Evolutionary conservation across 129 eudicot species (phyloP), one percentile per base, ranked within the genome.

Genomic region (Heracleum sosnowskyi): DNA sequence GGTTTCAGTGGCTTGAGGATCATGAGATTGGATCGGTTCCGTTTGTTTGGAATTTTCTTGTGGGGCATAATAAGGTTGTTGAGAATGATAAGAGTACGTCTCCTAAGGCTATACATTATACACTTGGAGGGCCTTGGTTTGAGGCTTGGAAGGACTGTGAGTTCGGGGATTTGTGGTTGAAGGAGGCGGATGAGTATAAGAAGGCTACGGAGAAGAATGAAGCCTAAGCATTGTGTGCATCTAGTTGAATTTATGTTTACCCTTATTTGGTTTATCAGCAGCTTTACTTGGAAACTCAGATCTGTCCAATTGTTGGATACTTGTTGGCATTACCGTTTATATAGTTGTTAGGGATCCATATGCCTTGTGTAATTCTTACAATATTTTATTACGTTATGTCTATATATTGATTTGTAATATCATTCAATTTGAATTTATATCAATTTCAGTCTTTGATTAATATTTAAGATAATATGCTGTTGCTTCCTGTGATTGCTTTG

Each of bases 121-220:
- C 97, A 2, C 89, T 82, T 5, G 97, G 98, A 4, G 98, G 98
- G 42, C 97, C 98, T 29, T 95, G 98, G 98, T 95, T 95, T 80
- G 97, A 95, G 76, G 93, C 86, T 37, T 90, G 92, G 92, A 95
- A 87, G 86, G 91, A 88, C 78, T 95, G 98, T 68, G 98, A 95
- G 77, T 91, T 95, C 80, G 96, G 81, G 79, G 97, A 90, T 44
- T 73, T 95, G 82, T 95, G 98, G 98, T 66, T 88, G 81, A 91
- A 85, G 49, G 98, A 91, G 83, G 34, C 74, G 82, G 93, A 91
- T 53, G 98, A 91, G 81, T 90, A 33, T 44, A 26, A 87, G 86
- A 88, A 88, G 80, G 83, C 68, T n/a, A 73, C 41, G 5, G 79
- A 68, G 79, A 76, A 86, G 74, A 82, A 83, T 81, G 68, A 10